phyloP scores from a whole-genome alignment of 1,284 basidiomycete species.

The Microbotryum violaceum region DNA sequence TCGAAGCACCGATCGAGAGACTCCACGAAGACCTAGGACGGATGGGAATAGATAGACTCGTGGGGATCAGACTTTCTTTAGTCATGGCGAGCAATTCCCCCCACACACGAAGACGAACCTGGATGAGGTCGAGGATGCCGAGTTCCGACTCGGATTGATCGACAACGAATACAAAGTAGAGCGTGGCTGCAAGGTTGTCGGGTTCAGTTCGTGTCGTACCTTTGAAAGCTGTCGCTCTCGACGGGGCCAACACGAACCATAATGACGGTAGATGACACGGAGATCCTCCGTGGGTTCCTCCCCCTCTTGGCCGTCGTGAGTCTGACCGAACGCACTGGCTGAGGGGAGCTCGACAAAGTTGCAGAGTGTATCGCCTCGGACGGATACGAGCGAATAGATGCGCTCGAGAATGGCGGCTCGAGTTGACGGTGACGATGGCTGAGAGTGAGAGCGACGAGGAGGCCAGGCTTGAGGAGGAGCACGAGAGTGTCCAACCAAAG shows the following conservation, averaged over 20 bases:
- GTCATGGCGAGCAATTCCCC: too few relatives aligned
- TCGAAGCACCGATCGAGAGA: constrained; percentile 91
- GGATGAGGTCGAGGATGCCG: constrained; percentile 91
- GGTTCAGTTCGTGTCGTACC: too few relatives aligned
- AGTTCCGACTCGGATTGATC: constrained; percentile 92
- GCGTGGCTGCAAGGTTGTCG: constrained; percentile 53
- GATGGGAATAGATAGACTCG: background rate
- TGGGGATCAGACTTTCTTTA: background rate
- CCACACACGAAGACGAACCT: constrained; percentile 52
- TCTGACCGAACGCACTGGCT: constrained; percentile 16
- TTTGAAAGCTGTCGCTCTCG: background rate
- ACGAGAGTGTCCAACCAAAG: constrained; percentile 58
- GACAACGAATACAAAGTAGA: constrained; percentile 96
- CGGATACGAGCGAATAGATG: constrained; percentile 32
- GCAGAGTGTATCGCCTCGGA: constrained; percentile 35
- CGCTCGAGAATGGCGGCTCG: constrained; percentile 29
- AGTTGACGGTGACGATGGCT: constrained; percentile 50
- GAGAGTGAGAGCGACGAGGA: constrained; percentile 44
- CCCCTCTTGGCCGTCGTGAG: constrained; percentile 7
- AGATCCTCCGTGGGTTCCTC: constrained; percentile 39
- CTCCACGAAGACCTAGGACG: constrained; percentile 81
- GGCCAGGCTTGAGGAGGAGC: constrained; percentile 63
- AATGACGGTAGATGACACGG: constrained; percentile 46
- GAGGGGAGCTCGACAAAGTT: constrained; percentile 36
- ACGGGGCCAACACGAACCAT: constrained; percentile 7